Conservation (phyloP, 2,329 filamentous ascomycete species). For the Diaporthe helianthi region DNA sequence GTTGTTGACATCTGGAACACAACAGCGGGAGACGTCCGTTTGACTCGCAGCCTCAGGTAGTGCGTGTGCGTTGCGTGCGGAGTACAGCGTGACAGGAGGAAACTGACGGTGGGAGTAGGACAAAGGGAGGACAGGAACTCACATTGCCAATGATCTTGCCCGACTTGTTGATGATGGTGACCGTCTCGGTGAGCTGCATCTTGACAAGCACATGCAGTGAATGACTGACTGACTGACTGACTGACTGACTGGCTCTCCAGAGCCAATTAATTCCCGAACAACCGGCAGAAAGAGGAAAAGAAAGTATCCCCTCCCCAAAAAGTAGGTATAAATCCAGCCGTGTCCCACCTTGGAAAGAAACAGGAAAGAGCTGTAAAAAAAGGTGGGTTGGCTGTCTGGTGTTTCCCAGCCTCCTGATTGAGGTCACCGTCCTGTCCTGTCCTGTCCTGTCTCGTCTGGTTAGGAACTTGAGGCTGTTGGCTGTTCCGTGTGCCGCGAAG, state of each 20-base stretch:
- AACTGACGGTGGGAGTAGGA: background rate
- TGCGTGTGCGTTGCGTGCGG: too few species aligned
- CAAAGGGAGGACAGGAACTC: conserved; percentile 49
- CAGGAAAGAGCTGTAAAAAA: background rate
- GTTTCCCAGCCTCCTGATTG: conserved; percentile 2
- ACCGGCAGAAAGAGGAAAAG: background rate
- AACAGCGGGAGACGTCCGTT: background rate
- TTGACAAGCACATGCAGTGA: conserved; percentile 34
- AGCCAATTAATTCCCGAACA: background rate
- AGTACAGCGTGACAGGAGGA: background rate
- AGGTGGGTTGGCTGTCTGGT: background rate
- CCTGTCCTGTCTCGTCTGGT: too few species aligned
- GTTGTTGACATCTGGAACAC: too few species aligned
- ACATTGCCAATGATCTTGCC: conserved; percentile 91
- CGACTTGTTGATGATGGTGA: conserved; percentile 89
- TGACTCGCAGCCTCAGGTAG: background rate
- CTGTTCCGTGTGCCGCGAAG: background rate
- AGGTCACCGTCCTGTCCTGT: background rate
- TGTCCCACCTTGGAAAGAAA: background rate
- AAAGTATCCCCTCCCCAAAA: background rate
- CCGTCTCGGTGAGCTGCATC: conserved; percentile 69
- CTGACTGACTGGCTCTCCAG: background rate
- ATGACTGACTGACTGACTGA: background rate
- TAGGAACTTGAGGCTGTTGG: too few species aligned
- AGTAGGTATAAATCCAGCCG: conserved; percentile 12